A percentile compares a stretch with the other conserved stretches of the same genome.
phyloP scores from a whole-genome alignment of 768 basidiomycete genomes.

The Suillus paluster region DNA sequence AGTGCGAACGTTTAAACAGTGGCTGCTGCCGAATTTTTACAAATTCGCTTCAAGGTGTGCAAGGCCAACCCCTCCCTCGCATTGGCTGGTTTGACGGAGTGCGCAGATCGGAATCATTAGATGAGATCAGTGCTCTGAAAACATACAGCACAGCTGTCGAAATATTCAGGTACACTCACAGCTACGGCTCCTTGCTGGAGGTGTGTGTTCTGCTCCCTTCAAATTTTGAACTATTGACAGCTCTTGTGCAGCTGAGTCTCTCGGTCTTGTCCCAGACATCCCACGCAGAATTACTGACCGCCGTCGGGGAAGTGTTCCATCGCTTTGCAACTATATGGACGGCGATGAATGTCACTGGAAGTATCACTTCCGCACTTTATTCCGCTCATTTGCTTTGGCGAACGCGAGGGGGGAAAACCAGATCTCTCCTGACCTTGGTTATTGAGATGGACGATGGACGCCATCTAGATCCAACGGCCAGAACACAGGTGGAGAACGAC shows the following conservation, averaged over 20 bases:
- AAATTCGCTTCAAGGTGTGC: slow-evolving; percentile 54
- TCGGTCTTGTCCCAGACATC: slow-evolving; percentile 56
- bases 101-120: slow-evolving; percentile 33
- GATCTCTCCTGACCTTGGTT: slow-evolving; percentile 63
- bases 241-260: slow-evolving; percentile 51
- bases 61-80: not conserved
- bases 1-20: slow-evolving; percentile 67
- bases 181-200: slow-evolving; percentile 71
- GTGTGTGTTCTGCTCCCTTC: slow-evolving; percentile 41
- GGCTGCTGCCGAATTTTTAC: slow-evolving; percentile 74
- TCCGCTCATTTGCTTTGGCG: slow-evolving; percentile 67
- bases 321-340: slow-evolving; percentile 77
- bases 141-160: slow-evolving; percentile 62
- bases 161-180: slow-evolving; percentile 63
- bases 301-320: slow-evolving; percentile 73
- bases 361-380: slow-evolving; percentile 63
- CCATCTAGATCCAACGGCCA: slow-evolving; percentile 56
- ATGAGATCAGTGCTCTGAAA: slow-evolving; percentile 47
- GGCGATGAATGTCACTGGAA: slow-evolving; percentile 66
- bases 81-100: not conserved
- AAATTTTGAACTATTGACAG: slow-evolving; percentile 5
- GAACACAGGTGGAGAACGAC: slow-evolving; percentile 65
- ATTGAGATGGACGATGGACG: slow-evolving; percentile 66
- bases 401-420: slow-evolving; percentile 65
- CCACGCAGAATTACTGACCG: slow-evolving; percentile 56